Evolutionary conservation across 2,329 filamentous ascomycete species (phyloP).

Genomic region (Podosphaera xanthii): DNA sequence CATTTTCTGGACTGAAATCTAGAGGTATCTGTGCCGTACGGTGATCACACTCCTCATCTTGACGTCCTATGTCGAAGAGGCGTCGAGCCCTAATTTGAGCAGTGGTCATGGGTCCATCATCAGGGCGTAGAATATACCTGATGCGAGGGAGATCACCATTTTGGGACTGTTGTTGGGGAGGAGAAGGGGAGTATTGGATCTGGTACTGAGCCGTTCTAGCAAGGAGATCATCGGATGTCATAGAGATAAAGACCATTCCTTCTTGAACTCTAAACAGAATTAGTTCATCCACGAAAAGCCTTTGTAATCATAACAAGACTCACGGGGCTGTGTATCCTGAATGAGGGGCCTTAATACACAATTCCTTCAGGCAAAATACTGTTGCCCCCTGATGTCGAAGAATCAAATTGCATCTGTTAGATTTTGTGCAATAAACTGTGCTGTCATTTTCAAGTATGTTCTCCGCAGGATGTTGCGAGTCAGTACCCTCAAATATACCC

Average conservation of each 20-base stretch:
- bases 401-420: constrained; percentile 70
- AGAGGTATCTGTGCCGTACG: constrained; percentile 31
- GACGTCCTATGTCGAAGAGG: constrained; percentile 21
- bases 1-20: constrained; percentile 24
- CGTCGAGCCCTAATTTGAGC: constrained; percentile 23
- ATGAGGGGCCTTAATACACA: constrained; percentile 70
- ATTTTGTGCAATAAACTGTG: constrained; percentile 76
- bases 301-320: constrained; percentile 19
- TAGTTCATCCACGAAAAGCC: constrained; percentile 3
- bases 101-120: constrained; percentile 25
- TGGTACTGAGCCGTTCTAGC: constrained; percentile 52
- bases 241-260: constrained; percentile 78
- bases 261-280: constrained; percentile 45
- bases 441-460: constrained; percentile 67
- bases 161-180: constrained; percentile 10
- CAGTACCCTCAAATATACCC: constrained; percentile 42
- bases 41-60: constrained; percentile 19
- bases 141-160: constrained; percentile 19
- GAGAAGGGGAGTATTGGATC: constrained; percentile 32
- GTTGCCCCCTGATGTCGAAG: constrained; percentile 60
- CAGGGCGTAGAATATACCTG: constrained; percentile 29
- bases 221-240: constrained; percentile 58
- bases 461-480: constrained; percentile 38
- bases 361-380: constrained; percentile 61
- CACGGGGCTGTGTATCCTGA: constrained; percentile 69